A percentile compares a stretch with the other conserved stretches of the same genome.
Conservation (phyloP, 345 rosid genomes). For the Aurinia saxatilis region DNA sequence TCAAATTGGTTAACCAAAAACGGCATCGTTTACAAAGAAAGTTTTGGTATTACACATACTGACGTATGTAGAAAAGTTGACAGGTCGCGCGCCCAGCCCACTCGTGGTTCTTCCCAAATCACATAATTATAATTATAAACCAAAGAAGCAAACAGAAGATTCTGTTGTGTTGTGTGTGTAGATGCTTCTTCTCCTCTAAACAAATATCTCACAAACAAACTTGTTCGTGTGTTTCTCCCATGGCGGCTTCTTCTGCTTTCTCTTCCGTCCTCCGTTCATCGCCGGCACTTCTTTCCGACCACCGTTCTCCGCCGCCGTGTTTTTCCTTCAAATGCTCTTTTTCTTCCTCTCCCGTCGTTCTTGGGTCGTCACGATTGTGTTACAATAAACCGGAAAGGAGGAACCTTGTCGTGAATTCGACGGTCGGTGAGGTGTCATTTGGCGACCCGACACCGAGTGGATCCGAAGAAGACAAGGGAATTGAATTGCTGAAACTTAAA, state of each 20-base stretch:
- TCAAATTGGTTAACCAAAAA: no score
- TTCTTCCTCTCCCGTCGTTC: neutral
- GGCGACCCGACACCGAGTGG: conserved; percentile 37
- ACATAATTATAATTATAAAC: neutral
- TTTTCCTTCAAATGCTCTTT: neutral
- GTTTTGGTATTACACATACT: no score
- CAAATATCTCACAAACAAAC: neutral
- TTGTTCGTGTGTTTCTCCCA: neutral
- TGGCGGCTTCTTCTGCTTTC: conserved; percentile 22
- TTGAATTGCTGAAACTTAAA: conserved; percentile 45
- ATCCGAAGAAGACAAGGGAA: conserved; percentile 6
- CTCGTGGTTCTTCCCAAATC: neutral
- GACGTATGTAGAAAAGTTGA: no score
- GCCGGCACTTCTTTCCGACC: conserved; percentile 6
- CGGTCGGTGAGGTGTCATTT: conserved; percentile 36
- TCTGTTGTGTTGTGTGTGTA: neutral
- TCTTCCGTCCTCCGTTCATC: neutral
- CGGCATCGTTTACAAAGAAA: no score
- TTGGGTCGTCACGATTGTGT: neutral
- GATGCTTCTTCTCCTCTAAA: conserved; percentile 25
- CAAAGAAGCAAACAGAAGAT: neutral
- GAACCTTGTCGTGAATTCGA: conserved; percentile 31
- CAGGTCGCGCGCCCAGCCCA: no score
- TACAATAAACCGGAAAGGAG: neutral
- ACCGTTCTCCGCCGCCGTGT: conserved; percentile 4